Evolutionary conservation across 73 alveolate genomes (phyloP), one percentile per base, ranked within the genome.

Genomic region (Tetrahymena thermophila): DNA sequence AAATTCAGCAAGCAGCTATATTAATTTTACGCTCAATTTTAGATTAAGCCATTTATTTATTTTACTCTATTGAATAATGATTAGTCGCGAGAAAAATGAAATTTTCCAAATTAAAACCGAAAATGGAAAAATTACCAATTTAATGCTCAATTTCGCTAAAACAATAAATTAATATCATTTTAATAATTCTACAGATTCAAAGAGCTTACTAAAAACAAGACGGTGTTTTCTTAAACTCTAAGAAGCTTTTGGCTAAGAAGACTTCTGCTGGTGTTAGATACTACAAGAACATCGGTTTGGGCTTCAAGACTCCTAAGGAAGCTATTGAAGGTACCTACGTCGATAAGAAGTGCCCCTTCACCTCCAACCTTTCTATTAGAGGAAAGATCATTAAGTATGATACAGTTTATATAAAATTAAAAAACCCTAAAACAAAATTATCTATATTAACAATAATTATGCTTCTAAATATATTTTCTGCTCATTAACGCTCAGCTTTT

Each of bases 331-430:
- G 99, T 35, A 85, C 89, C 56, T 97, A 93, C 94, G 97, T 99
- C 96, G 99, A 99, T 99, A 98, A 99, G 97, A 99, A 99, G 97
- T 99, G 99, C 99, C 99, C 99, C 56, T 99, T 99, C 99, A 99
- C 99, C 94, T 99, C 99, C 19, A 94, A 94, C 93, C 99, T 98
- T 44, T 95, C 98, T 93, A 98, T 98, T 97, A 98, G 99, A 98
- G 99, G 99, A 84, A 98, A 98, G 96, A 98, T 99, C 96, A 93
- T 97, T 96, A 98, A 97, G 98, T 97, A 97, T 58, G 95, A 43
- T 43, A 89, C 89, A 55, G 58, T 55, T 94, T 40, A 35, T 85
- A 93, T 94, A 28, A 19, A 50, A 50, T 50, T 50, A 50, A 50
- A 50, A 50, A 25, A 50, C 89, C 89, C 23, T 7, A 25, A 71